Base-by-base conservation (phyloP, 192 early-diverging fungal species). In the Rhizophagus sp. region DNA sequence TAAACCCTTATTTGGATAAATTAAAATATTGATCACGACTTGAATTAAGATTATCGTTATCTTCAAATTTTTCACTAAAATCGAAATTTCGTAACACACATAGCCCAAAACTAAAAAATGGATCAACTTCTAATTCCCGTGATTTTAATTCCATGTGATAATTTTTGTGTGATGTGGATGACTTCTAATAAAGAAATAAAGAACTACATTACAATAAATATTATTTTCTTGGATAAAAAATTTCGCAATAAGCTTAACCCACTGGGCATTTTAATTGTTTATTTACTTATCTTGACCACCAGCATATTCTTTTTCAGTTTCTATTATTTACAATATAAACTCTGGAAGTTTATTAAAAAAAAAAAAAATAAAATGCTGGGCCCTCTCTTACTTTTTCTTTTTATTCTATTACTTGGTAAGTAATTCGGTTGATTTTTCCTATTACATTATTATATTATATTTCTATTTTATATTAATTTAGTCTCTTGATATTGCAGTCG, bases 341-440 rank as follows among this genome's bases (percentile, higher is more conserved):
- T 57, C 52, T 57, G 52, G 52, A 57, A 57, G 52, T 57, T 57
- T 57, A 57, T 57, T 57, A 57, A 57, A 57, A 57, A 57, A 57
- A 57, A 22, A 22, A 57, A 57, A 57, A 57, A 57, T n/a, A 57
- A 22, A 57, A 57, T 57, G 52, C 52, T 22, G 17, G 52, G 15
- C 52, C 4, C 5, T 19, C 17, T 22, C 52, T 57, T 22, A 22
- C 6, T 57, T 7, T 57, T 57, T 1, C 19, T 57, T 22, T 2
- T 17, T 22, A 7, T 57, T 7, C 19, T 57, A 57, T n/a, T 57
- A 57, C 19, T 57, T 57, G 5, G 52, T 57, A 7, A 57, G 52
- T 22, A 22, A 19, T 17, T 19, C 13, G 4, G 5, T 57, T 57
- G 2, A 19, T 57, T 22, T 17, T 19, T 19, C 3, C 5, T 17